These are phyloP conservation scores for Viridothelium virens DNA, from an alignment of 495 filamentous ascomycete species.

Conservation along the genomic window DNA sequence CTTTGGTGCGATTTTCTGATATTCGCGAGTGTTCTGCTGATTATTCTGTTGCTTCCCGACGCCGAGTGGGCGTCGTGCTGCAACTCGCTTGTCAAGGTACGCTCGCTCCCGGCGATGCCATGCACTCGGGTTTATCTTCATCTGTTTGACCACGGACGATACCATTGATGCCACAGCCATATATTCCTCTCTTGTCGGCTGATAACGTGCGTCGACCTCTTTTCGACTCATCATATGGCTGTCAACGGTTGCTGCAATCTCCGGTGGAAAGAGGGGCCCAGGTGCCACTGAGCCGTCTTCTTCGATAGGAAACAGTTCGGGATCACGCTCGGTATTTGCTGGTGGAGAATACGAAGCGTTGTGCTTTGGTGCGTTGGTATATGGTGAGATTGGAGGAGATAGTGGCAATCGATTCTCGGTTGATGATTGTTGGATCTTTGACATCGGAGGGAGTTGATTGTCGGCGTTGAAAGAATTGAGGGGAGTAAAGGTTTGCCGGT, in stretches of 20 bases:
- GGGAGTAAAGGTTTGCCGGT: neutral
- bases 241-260: conserved; percentile 9
- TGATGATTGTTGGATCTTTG: conserved; percentile 12
- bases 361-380: neutral
- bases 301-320: conserved; percentile 11
- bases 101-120: conserved; percentile 25
- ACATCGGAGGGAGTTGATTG: conserved; percentile 1
- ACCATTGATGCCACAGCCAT: conserved; percentile 18
- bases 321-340: neutral
- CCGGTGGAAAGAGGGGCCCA: conserved; percentile 11
- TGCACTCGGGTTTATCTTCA: conserved; percentile 23
- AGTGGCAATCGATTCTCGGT: conserved; percentile 6
- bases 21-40: neutral
- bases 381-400: conserved; percentile 13
- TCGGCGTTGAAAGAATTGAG: conserved; percentile 7
- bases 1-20: conserved; percentile 23
- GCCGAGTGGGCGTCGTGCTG: neutral
- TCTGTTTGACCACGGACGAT: conserved; percentile 20
- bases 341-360: neutral
- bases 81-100: conserved; percentile 17
- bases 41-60: neutral
- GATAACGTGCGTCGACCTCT: conserved; percentile 1
- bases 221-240: conserved; percentile 1
- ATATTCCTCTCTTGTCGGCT: conserved; percentile 28
- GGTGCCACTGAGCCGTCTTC: neutral